Conservation (phyloP, 192 early-diverging fungal genomes). For the Geranomyces variabilis region DNA sequence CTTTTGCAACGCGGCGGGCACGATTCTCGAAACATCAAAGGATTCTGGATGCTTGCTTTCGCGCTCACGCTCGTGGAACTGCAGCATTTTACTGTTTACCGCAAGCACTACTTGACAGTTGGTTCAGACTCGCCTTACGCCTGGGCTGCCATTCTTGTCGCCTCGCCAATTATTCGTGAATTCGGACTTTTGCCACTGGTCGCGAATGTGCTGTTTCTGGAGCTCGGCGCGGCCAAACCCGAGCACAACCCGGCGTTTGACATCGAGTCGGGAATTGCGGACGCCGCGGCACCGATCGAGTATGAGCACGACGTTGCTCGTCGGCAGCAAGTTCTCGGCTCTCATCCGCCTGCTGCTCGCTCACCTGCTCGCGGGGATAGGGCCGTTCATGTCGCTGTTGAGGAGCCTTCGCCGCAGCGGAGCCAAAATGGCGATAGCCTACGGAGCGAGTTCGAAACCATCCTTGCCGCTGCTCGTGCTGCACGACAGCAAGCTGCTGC, state of each 20-base stretch:
- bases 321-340: not conserved
- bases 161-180: not conserved
- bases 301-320: not conserved
- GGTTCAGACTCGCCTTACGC: not conserved
- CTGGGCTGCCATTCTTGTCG: slow-evolving; percentile 1
- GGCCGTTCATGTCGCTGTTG: not conserved
- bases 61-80: not conserved
- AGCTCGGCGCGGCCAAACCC: not conserved
- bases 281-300: not conserved
- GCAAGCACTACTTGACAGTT: not conserved
- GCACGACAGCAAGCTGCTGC: not conserved
- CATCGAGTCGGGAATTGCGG: not conserved
- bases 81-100: not conserved
- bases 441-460: not conserved
- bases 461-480: not conserved
- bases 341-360: not conserved
- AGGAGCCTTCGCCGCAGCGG: not conserved
- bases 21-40: not conserved
- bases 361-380: not conserved
- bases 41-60: slow-evolving; percentile 13
- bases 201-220: not conserved
- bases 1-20: not conserved
- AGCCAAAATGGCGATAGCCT: not conserved
- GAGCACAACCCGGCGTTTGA: not conserved
- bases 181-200: not conserved